Evolutionary conservation across 2,329 filamentous ascomycete genomes (phyloP).

Genomic region (Colletotrichum tofieldiae): DNA sequence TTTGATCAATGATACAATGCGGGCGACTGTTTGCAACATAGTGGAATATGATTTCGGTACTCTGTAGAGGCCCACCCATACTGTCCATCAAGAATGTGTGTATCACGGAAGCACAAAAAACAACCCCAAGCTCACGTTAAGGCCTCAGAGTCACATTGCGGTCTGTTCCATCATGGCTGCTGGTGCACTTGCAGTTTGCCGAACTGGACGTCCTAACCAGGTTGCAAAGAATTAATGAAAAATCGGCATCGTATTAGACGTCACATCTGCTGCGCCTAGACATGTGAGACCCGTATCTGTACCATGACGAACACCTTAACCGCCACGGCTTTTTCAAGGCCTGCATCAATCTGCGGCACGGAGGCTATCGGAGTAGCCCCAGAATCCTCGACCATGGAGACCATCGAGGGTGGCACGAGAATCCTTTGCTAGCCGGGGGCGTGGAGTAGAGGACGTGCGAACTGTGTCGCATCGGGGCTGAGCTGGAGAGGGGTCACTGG

Average conservation of each 20-base stretch:
- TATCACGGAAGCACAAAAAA: not conserved
- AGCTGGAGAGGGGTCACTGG: constrained; percentile 18
- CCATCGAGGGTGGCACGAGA: constrained; percentile 61
- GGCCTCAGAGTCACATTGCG: not conserved
- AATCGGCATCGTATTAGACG: constrained; percentile 24
- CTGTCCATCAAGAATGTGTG: not conserved
- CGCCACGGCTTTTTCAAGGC: constrained; percentile 75
- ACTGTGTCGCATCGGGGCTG: constrained; percentile 19
- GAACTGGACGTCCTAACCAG: not conserved
- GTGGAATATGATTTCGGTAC: not conserved
- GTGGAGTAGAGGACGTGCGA: not conserved
- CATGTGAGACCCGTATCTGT: constrained; percentile 79
- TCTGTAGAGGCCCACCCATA: too few relatives aligned
- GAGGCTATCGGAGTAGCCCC: constrained; percentile 71
- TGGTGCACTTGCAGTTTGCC: not conserved
- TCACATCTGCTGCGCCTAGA: constrained; percentile 24
- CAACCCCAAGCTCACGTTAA: not conserved
- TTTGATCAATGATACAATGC: not conserved
- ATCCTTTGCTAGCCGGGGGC: constrained; percentile 70
- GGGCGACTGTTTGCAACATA: not conserved
- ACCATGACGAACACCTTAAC: constrained; percentile 69
- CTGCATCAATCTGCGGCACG: constrained; percentile 72
- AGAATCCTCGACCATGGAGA: constrained; percentile 67
- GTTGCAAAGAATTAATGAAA: not conserved
- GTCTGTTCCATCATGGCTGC: not conserved